Base-by-base conservation (phyloP, 179 eudicot genomes). In the Spinacia oleracea region DNA sequence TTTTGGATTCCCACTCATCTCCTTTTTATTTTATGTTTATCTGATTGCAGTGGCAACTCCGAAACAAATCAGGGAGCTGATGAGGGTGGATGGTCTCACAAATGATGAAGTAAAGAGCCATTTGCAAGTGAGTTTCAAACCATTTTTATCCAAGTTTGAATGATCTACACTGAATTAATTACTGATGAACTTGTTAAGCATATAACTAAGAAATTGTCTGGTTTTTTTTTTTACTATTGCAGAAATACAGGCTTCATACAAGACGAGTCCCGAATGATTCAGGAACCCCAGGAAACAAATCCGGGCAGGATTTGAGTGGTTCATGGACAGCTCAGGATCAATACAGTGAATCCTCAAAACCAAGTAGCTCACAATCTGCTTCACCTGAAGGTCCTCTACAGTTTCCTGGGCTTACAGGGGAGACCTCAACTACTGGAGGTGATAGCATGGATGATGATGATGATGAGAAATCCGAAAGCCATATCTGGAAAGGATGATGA, bases 71-170 rank as follows among this genome's bases (percentile, higher is more conserved):
- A 86, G 92, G 77, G 97, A 92, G 78, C 87, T 87, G 42, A 92
- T 92, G 92, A 86, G 85, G 76, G 92, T 92, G 1, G 94, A 92
- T 76, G 92, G 94, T 45, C 94, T 92, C 71, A 90, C 97, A 7
- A 92, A 92, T 62, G 97, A 92, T 60, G 93, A 92, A 88, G 97
- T 92, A 72, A 92, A 92, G 88, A 90, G 94, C 80, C 97, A 92
- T 87, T 83, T 92, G 77, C 97, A 92, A 73, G 97, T 91, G 76
- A 0, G 90, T 82, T 81, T 78, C 0, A 7, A 11, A 11, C 1
- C 73, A 68, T 56, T 68, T 4, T 20, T 11, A 27, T 15, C 11
- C 21, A 5, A 11, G 18, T 21, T 73, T 67, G 8, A 20, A 42
- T 46, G 11, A 23, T 74, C 46, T 14, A 56, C n/a, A n/a, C n/a